Base-by-base conservation (phyloP, 805 yeast species). In the Candida silvatica region DNA sequence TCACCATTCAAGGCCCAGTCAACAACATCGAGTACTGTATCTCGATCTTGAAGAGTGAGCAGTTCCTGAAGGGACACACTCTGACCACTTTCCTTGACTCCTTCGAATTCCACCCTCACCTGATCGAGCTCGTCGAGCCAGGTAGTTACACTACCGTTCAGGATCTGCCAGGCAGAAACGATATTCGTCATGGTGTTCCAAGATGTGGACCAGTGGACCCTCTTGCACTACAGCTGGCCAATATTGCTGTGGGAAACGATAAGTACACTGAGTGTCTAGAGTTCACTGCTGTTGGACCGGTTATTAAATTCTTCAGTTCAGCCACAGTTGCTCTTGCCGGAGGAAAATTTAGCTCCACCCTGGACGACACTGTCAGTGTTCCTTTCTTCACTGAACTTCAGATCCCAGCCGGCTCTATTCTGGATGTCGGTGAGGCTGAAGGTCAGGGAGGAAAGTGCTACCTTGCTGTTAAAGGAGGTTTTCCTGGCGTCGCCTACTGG, bases 101-200 rank as follows among this genome's bases (percentile, higher is more conserved):
- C 4, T 52, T 52, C 31, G 29, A 27, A 1, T 53, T 43, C 31
- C 19, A 22, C 7, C 53, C 58, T n/a, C 44, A 40, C 17, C 32
- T 52, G 7, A 36, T 52, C 29, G 58, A 52, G 26, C 49, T 52
- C 35, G 39, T 38, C 17, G 51, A 52, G 6, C 60, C 68, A 3
- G 72, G 72, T 41, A 72, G 71, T 19, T 69, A 69, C 51, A 69
- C 76, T 24, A 67, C 74, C 1, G 67, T 69, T 24, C 76, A 69
- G 47, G 76, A 69, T 47, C 64, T 58, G 42, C 62, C 62, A 2
- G 64, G 62, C 17, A 42, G 51, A 30, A 37, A 36, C 18, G 34
- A 29, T 12, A n/a, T 30, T 18, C 46, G 45, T 28, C 52, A 49
- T 29, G 58, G 58, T 34, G 47, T 53, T 27, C 58, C 58, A 17